Percentiles rank a stretch among this genome's conserved stretches.
Evolutionary conservation across 805 yeast genomes (phyloP).

Genomic region (Cyberlindnera misumaiensis): DNA sequence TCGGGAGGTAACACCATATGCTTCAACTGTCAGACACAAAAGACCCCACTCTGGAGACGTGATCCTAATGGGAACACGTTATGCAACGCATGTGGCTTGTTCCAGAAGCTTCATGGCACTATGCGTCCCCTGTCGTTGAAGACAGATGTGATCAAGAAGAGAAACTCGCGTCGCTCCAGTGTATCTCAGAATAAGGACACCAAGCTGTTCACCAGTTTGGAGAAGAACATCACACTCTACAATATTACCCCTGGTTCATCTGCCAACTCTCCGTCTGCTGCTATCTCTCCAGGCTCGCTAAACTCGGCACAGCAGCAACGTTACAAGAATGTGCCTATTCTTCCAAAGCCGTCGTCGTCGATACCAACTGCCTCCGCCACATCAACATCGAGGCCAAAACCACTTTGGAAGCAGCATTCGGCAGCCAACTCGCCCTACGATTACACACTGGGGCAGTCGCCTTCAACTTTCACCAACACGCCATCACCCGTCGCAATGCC

Average conservation of each 20-base stretch:
- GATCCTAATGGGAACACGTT: constrained; percentile 85
- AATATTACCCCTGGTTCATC: constrained; percentile 17
- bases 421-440: constrained; percentile 3
- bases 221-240: constrained; percentile 18
- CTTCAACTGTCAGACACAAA: constrained; percentile 81
- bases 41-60: constrained; percentile 92
- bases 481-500: constrained; percentile 23
- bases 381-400: constrained; percentile 4
- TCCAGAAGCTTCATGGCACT: constrained; percentile 85
- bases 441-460: constrained; percentile 13
- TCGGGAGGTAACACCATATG: constrained; percentile 37
- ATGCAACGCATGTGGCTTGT: constrained; percentile 94
- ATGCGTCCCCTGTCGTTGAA: constrained; percentile 84
- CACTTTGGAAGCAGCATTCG: not conserved
- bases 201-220: constrained; percentile 14
- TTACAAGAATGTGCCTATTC: constrained; percentile 22
- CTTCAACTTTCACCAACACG: constrained; percentile 14
- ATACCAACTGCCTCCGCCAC: constrained; percentile 6
- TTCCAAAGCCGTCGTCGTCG: constrained; percentile 22
- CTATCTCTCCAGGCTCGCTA: constrained; percentile 6
- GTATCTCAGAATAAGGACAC: constrained; percentile 11
- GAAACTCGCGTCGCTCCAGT: constrained; percentile 33
- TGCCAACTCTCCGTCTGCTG: constrained; percentile 16
- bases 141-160: constrained; percentile 85
- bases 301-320: constrained; percentile 3